phyloP scores from a whole-genome alignment of 169 alveolate species.

The Plasmodium ovale region DNA sequence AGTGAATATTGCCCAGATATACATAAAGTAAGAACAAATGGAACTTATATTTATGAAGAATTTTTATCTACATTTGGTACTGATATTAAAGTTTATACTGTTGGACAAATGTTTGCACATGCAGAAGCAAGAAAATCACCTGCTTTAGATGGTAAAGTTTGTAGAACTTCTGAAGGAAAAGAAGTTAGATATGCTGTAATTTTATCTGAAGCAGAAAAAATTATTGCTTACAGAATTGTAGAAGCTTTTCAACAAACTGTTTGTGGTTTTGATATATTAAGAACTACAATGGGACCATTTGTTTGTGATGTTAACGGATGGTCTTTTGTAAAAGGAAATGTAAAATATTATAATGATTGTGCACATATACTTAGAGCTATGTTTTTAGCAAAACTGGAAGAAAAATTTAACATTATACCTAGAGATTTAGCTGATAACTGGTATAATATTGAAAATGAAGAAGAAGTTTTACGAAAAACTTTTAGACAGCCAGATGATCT shows the following conservation, averaged over 20 bases:
- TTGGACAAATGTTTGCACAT: conserved; percentile 97
- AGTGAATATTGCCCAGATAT: conserved; percentile 88
- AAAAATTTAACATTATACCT: conserved; percentile 80
- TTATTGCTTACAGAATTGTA: conserved; percentile 94
- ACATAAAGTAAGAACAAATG: conserved; percentile 91
- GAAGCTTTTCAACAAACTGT: conserved; percentile 94
- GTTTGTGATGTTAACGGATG: conserved; percentile 99
- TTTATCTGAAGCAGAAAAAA: conserved; percentile 94
- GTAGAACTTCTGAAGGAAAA: conserved; percentile 94
- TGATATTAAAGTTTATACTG: conserved; percentile 98
- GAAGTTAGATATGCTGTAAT: conserved; percentile 97
- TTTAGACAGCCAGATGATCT: conserved; percentile 79
- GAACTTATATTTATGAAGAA: conserved; percentile 94
- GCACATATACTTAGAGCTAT: conserved; percentile 88
- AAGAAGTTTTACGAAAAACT: conserved; percentile 80
- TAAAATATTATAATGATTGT: conserved; percentile 95
- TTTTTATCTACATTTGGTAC: conserved; percentile 97
- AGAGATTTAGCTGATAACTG: conserved; percentile 81
- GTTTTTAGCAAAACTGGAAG: conserved; percentile 82
- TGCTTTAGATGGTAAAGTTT: conserved; percentile 92
- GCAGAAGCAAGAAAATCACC: conserved; percentile 99
- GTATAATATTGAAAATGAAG: conserved; percentile 77
- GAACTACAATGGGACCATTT: conserved; percentile 93
- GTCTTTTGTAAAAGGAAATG: conserved; percentile 96
- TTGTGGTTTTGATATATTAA: conserved; percentile 94